Conservation (phyloP, 2,329 filamentous ascomycete species). For the Colletotrichum sp. region DNA sequence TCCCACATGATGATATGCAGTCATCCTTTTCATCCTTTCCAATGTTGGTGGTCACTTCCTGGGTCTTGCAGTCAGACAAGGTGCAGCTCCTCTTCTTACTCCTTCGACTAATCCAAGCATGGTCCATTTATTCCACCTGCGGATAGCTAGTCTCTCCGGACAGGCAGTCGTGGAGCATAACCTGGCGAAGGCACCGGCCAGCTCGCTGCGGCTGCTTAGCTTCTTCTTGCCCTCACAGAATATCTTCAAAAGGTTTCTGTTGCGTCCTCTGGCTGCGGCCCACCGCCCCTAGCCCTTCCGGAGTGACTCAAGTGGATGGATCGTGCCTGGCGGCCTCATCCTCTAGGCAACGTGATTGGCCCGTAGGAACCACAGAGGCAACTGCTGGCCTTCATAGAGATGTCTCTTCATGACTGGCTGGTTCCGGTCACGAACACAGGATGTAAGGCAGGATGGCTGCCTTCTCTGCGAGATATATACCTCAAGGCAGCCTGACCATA, state of each 20-base stretch:
- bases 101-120: neutral
- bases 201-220: neutral
- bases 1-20: neutral
- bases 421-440: neutral
- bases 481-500: neutral
- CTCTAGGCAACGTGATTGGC: neutral
- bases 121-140: neutral
- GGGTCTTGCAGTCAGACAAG: neutral
- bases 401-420: neutral
- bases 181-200: neutral
- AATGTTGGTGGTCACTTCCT: neutral
- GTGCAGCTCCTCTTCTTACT: neutral
- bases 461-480: neutral
- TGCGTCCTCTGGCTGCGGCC: neutral
- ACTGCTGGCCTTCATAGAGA: neutral
- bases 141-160: neutral
- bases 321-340: neutral
- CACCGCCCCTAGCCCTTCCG: neutral
- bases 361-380: neutral
- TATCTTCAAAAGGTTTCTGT: neutral
- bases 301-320: neutral
- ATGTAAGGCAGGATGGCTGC: neutral
- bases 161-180: neutral
- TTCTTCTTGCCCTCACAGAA: neutral
- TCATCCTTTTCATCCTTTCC: neutral